Conservation (phyloP, 73 alveolate species). For the Paramecium tetraurelia region DNA sequence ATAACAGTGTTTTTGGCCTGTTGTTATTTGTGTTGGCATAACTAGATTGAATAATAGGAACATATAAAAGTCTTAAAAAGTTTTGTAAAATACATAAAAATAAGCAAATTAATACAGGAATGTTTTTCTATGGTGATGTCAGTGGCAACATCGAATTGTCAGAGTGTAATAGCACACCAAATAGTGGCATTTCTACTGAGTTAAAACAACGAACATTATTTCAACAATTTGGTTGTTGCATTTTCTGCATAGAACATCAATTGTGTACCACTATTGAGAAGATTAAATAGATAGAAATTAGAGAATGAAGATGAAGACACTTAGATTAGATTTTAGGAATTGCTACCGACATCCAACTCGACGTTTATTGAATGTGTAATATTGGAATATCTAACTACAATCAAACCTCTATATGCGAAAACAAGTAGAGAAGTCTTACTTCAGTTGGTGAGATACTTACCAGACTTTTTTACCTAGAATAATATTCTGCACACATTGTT, state of each 20-base stretch:
- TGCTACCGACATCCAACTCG: not conserved
- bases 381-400: not conserved
- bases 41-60: not conserved
- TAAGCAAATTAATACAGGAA: not conserved
- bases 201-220: not conserved
- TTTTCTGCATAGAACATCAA: not conserved
- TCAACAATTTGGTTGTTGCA: not conserved
- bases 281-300: not conserved
- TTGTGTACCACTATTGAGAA: not conserved
- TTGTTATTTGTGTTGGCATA: constrained; percentile 11
- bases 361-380: not conserved
- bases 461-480: not conserved
- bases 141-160: not conserved
- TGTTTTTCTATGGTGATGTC: not conserved
- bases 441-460: not conserved
- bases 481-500: not conserved
- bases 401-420: not conserved
- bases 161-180: not conserved
- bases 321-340: not conserved
- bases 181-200: not conserved
- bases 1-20: not conserved
- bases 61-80: constrained; percentile 12
- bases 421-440: not conserved
- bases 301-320: not conserved
- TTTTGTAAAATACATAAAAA: constrained; percentile 6